Base-by-base conservation (phyloP, 805 yeast genomes). In the Hanseniaspora guilliermondii region DNA sequence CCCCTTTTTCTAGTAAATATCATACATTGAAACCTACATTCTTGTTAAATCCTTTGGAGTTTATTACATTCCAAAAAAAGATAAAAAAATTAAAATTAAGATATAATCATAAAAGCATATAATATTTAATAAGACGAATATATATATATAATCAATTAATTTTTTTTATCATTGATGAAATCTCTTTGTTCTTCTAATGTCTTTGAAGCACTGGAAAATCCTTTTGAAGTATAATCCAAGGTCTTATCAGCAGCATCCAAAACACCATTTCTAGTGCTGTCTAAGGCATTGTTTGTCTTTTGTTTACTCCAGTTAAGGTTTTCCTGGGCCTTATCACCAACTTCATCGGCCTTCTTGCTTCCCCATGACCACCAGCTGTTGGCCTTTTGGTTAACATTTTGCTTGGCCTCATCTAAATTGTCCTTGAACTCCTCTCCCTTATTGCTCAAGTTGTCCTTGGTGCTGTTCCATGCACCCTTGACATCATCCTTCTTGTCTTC, bases 401-500 rank as follows among this genome's bases (percentile, higher is more conserved):
- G 59, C 59, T 65, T 64, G 30, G 72, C 69, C 25, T 63, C 61
- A 16, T 37, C 21, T 71, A 72, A 48, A 67, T 63, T 46, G 68
- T 63, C 63, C 71, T 67, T 30, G 65, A 60, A 44, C 66, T 62
- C 19, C 14, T 30, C 33, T 30, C 74, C 72, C 69, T 73, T 71
- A 8, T 62, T 56, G 57, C 66, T 67, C 75, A 76, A 71, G 21
- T 66, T 63, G 22, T 61, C 60, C 39, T 68, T 61, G 21, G 65
- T 60, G 6, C 66, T 59, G 8, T 66, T 65, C 12, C 70, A 62
- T 33, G 70, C 64, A 46, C 65, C 61, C 60, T 69, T 65, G 25
- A 73, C 70, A 37, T 67, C 71, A 12, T 64, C 63, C 42, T 67
- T 55, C 7, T 65, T 60, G 6, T 59, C 60, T 49, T 61, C 57